Evolutionary conservation across 306 rosid genomes (phyloP), one percentile per base, ranked within the genome.

Genomic region (Begonia peltatifolia): DNA sequence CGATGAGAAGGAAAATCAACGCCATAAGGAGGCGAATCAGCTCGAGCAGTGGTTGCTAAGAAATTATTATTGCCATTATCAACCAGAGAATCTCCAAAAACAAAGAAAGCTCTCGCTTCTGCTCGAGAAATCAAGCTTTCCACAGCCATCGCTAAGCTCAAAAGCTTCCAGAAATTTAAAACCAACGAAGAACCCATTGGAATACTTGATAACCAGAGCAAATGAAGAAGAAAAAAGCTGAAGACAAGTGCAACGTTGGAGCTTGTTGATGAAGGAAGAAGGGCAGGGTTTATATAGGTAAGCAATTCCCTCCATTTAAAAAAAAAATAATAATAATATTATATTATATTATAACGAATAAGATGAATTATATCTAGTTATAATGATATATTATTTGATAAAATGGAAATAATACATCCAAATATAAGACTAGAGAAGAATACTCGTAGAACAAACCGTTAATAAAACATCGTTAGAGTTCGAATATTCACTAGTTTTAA

Each of bases 21-120:
- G 60, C 84, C 84, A 9, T 77, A 66, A 3, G 88, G 88, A 9
- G 79, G 79, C 50, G 64, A 71, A 47, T 77, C 75, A 6, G 84
- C 82, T 1, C 75, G 71, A 5, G 84, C 79, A 3, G 65, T 61
- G 15, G 65, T 61, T 50, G 46, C 50, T 23, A 63, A 41, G 50
- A 14, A 63, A 46, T 63, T 47, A 10, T 63, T 63, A 38, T 63
- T 63, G 6, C 68, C 68, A 12, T 55, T 63, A 30, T 63, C 68
- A 20, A 63, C 68, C 1, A 63, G 61, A 16, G 68, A 63, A 47
- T 63, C 68, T 12, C 68, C 68, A 11, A 63, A 63, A 10, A 63
- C 68, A 20, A 63, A 63, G 25, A 63, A 63, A 13, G 56, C 68
- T 35, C 62, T 14, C 11, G 10, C 56, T 42, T 64, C 57, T 6